Conservation (phyloP, 1,284 basidiomycete genomes). For the Anthracocystis panici-leucophaei region DNA sequence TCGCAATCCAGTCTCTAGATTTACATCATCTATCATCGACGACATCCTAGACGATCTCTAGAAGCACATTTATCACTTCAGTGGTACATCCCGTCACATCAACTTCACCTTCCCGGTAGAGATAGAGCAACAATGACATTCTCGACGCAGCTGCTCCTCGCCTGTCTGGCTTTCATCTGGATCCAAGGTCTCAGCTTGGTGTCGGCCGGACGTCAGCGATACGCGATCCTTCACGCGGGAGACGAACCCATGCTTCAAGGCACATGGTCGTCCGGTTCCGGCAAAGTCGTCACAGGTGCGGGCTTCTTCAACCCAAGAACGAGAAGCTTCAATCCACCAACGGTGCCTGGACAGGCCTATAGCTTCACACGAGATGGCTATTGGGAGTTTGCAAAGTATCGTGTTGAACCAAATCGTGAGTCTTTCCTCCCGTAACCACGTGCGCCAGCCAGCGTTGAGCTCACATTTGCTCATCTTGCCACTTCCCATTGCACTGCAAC, state of each 20-base stretch:
- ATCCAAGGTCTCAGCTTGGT: conserved; percentile 16
- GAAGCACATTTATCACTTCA: neutral
- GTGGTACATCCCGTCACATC: neutral
- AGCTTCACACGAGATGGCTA: conserved; percentile 67
- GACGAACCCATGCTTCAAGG: conserved; percentile 53
- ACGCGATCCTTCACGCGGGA: conserved; percentile 26
- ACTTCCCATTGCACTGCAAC: neutral
- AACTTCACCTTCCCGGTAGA: neutral
- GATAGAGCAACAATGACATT: conserved; percentile 12
- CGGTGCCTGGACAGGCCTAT: conserved; percentile 62
- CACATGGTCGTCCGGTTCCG: conserved; percentile 65
- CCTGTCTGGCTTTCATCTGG: conserved; percentile 16
- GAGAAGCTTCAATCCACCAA: conserved; percentile 62
- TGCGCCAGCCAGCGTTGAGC: too few species aligned
- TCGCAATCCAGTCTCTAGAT: neutral
- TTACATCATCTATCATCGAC: neutral
- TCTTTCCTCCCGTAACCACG: neutral
- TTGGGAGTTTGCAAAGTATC: conserved; percentile 67
- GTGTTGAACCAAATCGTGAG: conserved; percentile 61
- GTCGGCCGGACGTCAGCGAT: conserved; percentile 38
- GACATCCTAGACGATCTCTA: neutral
- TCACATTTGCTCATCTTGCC: neutral
- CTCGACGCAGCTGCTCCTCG: conserved; percentile 15
- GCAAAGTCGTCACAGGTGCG: conserved; percentile 59
- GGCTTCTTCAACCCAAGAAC: conserved; percentile 66